Evolutionary conservation across 352 stramenopile genomes (phyloP), one percentile per base, ranked within the genome.

Genomic region (Globisporangium radiosum): DNA sequence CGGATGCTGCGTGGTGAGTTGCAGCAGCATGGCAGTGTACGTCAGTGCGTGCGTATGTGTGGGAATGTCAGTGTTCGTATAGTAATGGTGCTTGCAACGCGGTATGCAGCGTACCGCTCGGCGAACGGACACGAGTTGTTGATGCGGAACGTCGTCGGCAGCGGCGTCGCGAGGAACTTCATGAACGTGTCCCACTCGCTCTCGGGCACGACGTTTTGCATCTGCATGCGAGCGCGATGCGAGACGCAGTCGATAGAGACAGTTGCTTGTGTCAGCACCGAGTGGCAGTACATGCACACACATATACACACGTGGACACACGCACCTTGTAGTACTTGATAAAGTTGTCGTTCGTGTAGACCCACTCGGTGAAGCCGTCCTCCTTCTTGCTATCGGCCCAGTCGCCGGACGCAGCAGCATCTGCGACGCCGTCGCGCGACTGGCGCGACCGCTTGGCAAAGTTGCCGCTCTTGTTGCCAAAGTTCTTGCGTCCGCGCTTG

Each of bases 71-170:
- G 11, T 36, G 45, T 11, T 33, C 25, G 25, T 33, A 33, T 33
- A 33, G 25, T 33, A 33, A 2, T 33, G 25, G 25, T 3, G 25
- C 25, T 33, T 33, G 25, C 25, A 33, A 33, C 25, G 25, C 25
- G 1, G 25, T 33, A 33, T 33, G 25, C 25, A 33, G 64, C 76
- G 37, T 69, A 93, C 81, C 78, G 78, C 7, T 92, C 78, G 43
- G 73, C 81, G 62, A 94, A 94, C 7, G 75, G 74, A 57, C 88
- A 96, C 51, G 89, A 92, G 61, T 85, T 89, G 63, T 97, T 96
- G 61, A 98, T 97, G 49, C 94, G 88, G 68, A 98, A 98, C 13
- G 87, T 97, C 40, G 88, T 96, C 13, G 93, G 93, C 66, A 98
- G 68, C 48, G 84, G 85, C 65, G 88, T 93, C 38, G 73, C 81